phyloP scores from a whole-genome alignment of 2,329 filamentous ascomycete species.

The Pestalotiopsis fici region DNA sequence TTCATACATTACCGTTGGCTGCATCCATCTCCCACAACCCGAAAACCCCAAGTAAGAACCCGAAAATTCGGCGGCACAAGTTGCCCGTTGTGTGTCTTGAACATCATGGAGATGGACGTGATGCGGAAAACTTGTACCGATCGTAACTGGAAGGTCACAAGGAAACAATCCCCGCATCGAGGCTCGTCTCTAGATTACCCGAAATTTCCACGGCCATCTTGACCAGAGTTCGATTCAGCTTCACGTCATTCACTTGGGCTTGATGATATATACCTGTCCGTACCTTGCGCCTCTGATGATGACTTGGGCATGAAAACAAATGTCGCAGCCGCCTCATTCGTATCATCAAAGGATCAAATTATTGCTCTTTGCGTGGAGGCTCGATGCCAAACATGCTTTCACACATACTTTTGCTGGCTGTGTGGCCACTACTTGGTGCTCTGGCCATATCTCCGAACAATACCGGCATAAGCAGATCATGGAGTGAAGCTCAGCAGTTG shows the following conservation, averaged over 20 bases:
- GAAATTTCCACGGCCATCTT: background rate
- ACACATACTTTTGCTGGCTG: background rate
- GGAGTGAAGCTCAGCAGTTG: background rate
- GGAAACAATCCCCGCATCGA: background rate
- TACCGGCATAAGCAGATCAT: background rate
- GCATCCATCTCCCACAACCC: too few species aligned
- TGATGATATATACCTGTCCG: background rate
- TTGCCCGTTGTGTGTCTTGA: background rate
- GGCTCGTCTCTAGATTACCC: background rate
- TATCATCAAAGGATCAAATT: too few species aligned
- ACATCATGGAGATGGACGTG: background rate
- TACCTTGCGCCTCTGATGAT: background rate
- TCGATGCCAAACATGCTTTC: background rate
- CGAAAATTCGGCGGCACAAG: background rate
- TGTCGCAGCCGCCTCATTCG: too few species aligned
- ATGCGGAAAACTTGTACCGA: background rate
- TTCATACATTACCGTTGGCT: too few species aligned
- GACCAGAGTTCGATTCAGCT: background rate
- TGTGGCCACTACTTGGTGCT: background rate
- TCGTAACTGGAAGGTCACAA: background rate
- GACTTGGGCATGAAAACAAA: too few species aligned
- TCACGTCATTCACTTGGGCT: background rate
- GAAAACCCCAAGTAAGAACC: too few species aligned
- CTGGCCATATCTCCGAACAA: background rate
- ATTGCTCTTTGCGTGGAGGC: too few species aligned